A percentile compares a stretch with the other conserved stretches of the same genome.
Conservation (phyloP, 2,329 filamentous ascomycete species). For the Stagonosporopsis tanaceti region DNA sequence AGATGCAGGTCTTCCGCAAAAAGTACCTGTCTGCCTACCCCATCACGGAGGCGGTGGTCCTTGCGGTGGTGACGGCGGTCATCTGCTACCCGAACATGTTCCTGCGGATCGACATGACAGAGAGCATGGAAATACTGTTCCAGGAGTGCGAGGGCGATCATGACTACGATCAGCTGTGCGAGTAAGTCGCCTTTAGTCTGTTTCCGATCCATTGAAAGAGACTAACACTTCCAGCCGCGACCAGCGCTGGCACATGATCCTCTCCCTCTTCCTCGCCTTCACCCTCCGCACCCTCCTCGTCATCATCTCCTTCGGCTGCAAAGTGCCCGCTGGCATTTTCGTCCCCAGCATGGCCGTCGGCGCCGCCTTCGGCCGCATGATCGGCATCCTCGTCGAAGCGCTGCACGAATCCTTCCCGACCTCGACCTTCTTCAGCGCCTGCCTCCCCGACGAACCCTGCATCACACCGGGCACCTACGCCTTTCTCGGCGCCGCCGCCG, state of each 20-base stretch:
- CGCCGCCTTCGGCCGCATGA: constrained; percentile 88
- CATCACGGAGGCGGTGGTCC: constrained; percentile 82
- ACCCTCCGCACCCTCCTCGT: constrained; percentile 82
- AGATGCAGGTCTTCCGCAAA: constrained; percentile 90
- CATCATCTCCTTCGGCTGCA: constrained; percentile 96
- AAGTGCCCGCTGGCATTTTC: constrained; percentile 97
- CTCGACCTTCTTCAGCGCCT: constrained; percentile 86
- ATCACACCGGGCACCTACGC: constrained; percentile 98
- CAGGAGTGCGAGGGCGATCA: constrained; percentile 88
- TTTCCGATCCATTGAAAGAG: neutral
- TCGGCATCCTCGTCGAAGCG: constrained; percentile 94
- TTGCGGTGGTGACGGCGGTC: constrained; percentile 84
- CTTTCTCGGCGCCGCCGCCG: constrained; percentile 89
- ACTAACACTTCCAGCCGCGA: constrained; percentile 54
- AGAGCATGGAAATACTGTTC: constrained; percentile 98
- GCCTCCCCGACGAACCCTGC: constrained; percentile 89
- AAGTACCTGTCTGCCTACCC: constrained; percentile 87
- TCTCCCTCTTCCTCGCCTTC: constrained; percentile 81
- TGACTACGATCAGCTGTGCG: constrained; percentile 90
- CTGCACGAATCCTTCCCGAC: constrained; percentile 84
- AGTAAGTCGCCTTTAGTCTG: constrained; percentile 56
- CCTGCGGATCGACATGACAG: constrained; percentile 95
- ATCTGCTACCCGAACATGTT: constrained; percentile 98
- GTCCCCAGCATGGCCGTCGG: constrained; percentile 98
- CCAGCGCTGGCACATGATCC: constrained; percentile 78